Percentiles rank a stretch among this genome's conserved stretches.
Evolutionary conservation across 73 alveolate genomes (phyloP).

Genomic region (Symbiodinium pilosum): DNA sequence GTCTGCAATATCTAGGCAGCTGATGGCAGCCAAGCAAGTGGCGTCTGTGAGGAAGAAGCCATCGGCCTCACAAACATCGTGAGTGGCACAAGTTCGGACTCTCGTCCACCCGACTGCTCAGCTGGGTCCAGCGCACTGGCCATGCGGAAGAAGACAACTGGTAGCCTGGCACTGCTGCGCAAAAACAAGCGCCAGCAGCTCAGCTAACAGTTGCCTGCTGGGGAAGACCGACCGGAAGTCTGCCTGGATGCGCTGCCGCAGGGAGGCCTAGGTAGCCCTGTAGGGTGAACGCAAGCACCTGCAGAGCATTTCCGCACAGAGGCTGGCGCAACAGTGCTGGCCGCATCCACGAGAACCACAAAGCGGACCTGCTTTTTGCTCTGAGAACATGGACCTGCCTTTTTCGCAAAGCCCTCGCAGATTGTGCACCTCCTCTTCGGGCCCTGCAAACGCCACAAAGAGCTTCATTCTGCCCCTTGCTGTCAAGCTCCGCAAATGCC

Average conservation of each 20-base stretch:
- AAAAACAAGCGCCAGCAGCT: neutral
- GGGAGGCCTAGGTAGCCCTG: constrained; percentile 21
- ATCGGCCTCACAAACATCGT: constrained; percentile 10
- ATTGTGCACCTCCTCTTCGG: constrained; percentile 33
- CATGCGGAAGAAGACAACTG: constrained; percentile 62
- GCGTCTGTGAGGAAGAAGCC: constrained; percentile 82
- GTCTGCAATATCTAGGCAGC: too few relatives aligned
- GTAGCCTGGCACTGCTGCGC: neutral
- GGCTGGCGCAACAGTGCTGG: constrained; percentile 43
- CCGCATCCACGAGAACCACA: constrained; percentile 51
- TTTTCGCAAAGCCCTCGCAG: neutral
- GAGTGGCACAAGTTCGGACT: too few relatives aligned
- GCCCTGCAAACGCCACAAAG: constrained; percentile 52
- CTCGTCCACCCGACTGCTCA: neutral
- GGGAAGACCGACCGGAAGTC: constrained; percentile 76
- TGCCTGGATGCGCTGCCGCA: constrained; percentile 43
- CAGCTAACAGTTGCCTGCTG: constrained; percentile 22
- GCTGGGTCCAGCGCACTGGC: constrained; percentile 33
- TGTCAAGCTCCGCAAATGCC: neutral
- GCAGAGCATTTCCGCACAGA: neutral
- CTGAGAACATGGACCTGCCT: too few relatives aligned
- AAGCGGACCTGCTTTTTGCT: constrained; percentile 23
- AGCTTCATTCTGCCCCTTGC: constrained; percentile 43
- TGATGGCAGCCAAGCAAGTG: neutral
- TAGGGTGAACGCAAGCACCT: too few relatives aligned